Base-by-base conservation (phyloP, 441 rosid species). In the Syzygium syzygioides region DNA sequence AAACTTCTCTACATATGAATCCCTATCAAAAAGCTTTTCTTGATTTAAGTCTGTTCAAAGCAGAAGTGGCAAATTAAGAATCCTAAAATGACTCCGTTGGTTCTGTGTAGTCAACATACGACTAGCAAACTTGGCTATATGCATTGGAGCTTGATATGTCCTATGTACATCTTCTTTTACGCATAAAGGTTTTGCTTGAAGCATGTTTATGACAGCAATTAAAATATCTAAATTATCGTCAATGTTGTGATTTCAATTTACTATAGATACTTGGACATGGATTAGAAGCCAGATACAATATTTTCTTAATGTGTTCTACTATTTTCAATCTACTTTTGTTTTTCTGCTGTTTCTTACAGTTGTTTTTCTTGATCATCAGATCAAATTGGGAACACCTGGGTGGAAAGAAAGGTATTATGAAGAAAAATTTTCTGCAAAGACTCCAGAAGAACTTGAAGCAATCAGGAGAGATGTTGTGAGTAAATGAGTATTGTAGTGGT, bases 391-490 rank as follows among this genome's bases (percentile, higher is more conserved):
- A 87, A 94, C 91, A 91, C 91, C 94, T 45, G 99, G 99, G 60
- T 98, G 99, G 99, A 96, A 92, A 89, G 98, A 98, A 92, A 96
- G 99, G 93, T 98, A 97, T 92, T 98, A 98, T 87, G 94, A 93
- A 86, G 99, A 96, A 87, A 98, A 97, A 91, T 98, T 98, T 91
- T 90, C 89, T 85, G 95, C 93, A 41, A 91, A 91, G 86, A 93
- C 95, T 87, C 93, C 91, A 0, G 98, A 95, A 92, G 98, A 98
- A 91, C 92, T 93, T 93, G 98, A 97, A 90, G 91, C 83, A 62
- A 94, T 94, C 90, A 94, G 98, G 45, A 95, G 89, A 91, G 99
- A 98, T 94, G 97, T 98, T 91, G 99, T 97, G 91, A 95, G 99
- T 94, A 57, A 52, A 66, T 28, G 86, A 91, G n/a, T 19, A 86